Evolutionary conservation across 768 basidiomycete species (phyloP).

Genomic region (Trametes gibbosa): DNA sequence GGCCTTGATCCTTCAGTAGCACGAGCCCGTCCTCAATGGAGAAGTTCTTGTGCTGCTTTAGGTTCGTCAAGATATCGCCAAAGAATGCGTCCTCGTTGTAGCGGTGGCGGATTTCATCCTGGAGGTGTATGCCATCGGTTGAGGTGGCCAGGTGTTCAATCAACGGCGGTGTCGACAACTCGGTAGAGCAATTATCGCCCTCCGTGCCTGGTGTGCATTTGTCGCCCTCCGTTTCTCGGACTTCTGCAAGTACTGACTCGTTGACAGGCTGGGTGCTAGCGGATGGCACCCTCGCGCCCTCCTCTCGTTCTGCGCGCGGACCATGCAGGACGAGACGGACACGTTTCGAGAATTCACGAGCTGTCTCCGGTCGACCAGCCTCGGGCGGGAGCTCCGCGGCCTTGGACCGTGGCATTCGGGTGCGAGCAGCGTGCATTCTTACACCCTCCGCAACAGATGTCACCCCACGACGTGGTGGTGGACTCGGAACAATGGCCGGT

Average conservation of each 20-base stretch:
- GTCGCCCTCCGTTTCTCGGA: not conserved
- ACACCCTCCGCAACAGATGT: not conserved
- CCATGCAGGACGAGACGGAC: conserved; percentile 7
- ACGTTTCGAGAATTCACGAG: conserved; percentile 5
- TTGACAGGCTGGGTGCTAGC: not conserved
- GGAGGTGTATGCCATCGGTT: conserved; percentile 8
- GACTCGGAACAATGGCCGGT: too few relatives aligned
- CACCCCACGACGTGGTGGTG: not conserved
- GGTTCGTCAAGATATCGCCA: conserved; percentile 23
- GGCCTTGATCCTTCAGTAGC: conserved; percentile 8
- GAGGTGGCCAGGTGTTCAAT: not conserved
- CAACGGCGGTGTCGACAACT: too few relatives aligned
- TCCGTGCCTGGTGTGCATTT: not conserved
- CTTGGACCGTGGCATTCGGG: not conserved
- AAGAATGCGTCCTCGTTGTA: conserved; percentile 34
- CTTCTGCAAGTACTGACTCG: not conserved
- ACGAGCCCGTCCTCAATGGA: conserved; percentile 21
- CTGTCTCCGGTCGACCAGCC: conserved; percentile 4
- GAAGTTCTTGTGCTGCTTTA: conserved; percentile 30
- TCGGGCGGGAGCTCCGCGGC: not conserved
- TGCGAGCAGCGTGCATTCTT: not conserved
- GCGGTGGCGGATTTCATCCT: conserved; percentile 11
- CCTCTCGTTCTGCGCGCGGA: conserved; percentile 2
- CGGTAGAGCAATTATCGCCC: not conserved
- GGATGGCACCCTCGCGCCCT: not conserved